Base-by-base conservation (phyloP, 208 protist genomes). In the Acanthamoeba healyi region DNA sequence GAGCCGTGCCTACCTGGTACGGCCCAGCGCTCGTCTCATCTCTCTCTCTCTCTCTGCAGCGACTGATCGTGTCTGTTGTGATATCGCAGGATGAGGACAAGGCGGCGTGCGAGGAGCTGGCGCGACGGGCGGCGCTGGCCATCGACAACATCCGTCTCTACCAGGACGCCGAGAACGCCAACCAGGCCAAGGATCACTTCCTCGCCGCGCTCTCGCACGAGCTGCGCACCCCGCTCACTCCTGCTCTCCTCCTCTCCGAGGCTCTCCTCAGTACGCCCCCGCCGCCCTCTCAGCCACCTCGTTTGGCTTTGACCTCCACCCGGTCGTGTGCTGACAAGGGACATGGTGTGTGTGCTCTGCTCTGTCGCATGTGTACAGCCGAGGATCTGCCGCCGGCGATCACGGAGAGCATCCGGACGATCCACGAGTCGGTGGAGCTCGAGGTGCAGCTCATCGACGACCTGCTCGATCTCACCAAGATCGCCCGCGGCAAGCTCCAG, bases 371-470 rank as follows among this genome's bases (percentile, higher is more conserved):
- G n/a, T 88, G 44, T 58, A 26, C 49, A 65, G 51, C 15, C 24
- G 79, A 88, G 51, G 4, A 61, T 24, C 49, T 63, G 34, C 70
- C 70, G 38, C 34, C 70, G 36, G 70, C 70, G 24, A n/a, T 79
- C 10, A 79, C 70, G 70, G 70, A 88, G 29, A 65, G 36, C 49
- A 65, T 88, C 54, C 12, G 3, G 2, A 89, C 49, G 40, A 89
- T 89, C 22, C 40, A 89, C 40, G 82, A 89, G 26, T 65, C 32
- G 34, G 49, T 89, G 3, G 82, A 89, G 82, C 82, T 89, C n/a
- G 82, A 89, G 49, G 82, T 89, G 82, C 82, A 65, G 42, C 49
- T 89, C 51, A 89, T 89, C 26, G 82, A 89, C 34, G 82, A 89
- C 29, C 40, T 89, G 29, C 82, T 89, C 51, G 82, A 89, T 65